phyloP scores from a whole-genome alignment of 495 filamentous ascomycete genomes.

The Usnea hakonensis region DNA sequence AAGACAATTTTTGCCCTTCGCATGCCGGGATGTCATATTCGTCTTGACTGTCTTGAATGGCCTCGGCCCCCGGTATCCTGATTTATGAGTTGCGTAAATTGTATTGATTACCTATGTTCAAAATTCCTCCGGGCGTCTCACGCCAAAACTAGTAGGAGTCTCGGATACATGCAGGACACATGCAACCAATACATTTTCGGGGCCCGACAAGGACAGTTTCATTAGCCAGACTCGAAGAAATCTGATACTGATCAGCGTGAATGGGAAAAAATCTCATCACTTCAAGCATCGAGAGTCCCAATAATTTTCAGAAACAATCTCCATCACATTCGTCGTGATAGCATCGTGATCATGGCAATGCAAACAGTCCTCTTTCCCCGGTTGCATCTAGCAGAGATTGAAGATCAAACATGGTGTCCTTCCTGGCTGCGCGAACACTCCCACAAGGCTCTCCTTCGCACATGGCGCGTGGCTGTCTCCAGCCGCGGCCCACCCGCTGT shows the following conservation, averaged over 20 bases:
- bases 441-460: slow-evolving; percentile 24
- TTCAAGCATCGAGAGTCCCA: not conserved
- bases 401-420: slow-evolving; percentile 30
- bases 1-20: not conserved
- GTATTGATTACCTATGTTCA: no score
- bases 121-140: not conserved
- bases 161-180: not conserved
- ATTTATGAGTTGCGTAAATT: not conserved
- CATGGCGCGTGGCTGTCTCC: slow-evolving; percentile 24
- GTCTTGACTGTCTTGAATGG: not conserved
- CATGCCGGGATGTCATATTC: not conserved
- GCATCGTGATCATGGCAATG: not conserved
- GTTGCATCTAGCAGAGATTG: slow-evolving; percentile 9
- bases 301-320: not conserved
- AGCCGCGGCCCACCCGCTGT: slow-evolving; percentile 21
- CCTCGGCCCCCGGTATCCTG: not conserved
- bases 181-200: not conserved
- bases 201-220: not conserved
- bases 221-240: not conserved
- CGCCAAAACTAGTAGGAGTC: not conserved
- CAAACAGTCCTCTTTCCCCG: slow-evolving; percentile 10
- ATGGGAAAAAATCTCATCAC: not conserved
- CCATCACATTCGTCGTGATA: not conserved
- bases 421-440: slow-evolving; percentile 25
- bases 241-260: not conserved